Evolutionary conservation across 1,284 basidiomycete genomes (phyloP).

Genomic region (Pseudomicrostroma phylloplanum): DNA sequence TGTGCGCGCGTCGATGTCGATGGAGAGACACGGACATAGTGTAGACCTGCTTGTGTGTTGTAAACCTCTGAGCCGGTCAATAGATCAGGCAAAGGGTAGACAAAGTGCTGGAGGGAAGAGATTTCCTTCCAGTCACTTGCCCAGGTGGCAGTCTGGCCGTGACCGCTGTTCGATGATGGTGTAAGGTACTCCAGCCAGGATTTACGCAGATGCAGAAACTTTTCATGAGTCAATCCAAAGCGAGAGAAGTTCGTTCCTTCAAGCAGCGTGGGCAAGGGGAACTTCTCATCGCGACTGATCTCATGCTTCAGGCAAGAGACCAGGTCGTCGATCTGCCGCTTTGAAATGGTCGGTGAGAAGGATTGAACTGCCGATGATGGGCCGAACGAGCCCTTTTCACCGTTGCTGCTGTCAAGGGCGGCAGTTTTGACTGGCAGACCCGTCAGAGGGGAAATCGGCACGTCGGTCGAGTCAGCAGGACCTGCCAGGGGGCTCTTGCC

Average conservation of each 20-base stretch:
- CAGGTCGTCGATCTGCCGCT: neutral
- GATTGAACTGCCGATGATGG: neutral
- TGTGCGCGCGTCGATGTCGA: slow-evolving; percentile 8
- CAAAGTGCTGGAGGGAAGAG: neutral
- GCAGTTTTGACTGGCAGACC: neutral
- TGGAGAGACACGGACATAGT: slow-evolving; percentile 7
- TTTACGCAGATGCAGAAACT: neutral
- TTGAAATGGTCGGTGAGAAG: neutral
- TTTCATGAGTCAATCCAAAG: neutral
- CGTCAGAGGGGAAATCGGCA: neutral
- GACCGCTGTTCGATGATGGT: neutral
- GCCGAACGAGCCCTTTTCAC: neutral
- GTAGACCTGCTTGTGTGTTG: neutral
- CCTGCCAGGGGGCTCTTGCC: slow-evolving; percentile 10
- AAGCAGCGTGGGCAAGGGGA: neutral
- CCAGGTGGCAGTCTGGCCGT: neutral
- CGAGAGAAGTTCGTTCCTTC: neutral
- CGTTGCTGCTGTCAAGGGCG: neutral
- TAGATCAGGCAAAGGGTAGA: neutral
- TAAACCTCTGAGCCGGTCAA: neutral
- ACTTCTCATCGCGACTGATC: neutral
- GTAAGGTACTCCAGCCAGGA: slow-evolving; percentile 1
- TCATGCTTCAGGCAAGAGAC: neutral
- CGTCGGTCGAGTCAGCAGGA: neutral
- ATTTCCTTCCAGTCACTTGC: neutral